These are phyloP conservation scores for Acrasis kona DNA, from an alignment of 78 protist genomes.

Conservation along the genomic window DNA sequence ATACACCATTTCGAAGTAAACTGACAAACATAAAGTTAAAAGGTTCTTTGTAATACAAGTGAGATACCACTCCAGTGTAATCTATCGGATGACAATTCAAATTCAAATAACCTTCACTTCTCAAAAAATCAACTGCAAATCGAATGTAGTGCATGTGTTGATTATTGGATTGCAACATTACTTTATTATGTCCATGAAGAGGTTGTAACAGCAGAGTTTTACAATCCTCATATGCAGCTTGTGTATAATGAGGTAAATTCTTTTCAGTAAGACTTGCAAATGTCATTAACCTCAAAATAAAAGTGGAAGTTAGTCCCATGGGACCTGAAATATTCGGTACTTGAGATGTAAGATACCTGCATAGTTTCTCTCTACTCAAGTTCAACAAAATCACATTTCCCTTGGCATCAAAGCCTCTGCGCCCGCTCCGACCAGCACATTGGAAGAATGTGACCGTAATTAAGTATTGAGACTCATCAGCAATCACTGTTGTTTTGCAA, in stretches of 20 bases:
- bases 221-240: neutral
- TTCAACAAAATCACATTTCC: constrained; percentile 65
- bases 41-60: neutral
- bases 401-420: constrained; percentile 66
- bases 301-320: neutral
- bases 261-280: neutral
- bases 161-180: neutral
- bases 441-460: constrained; percentile 61
- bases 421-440: constrained; percentile 85
- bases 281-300: neutral
- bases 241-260: neutral
- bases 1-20: neutral
- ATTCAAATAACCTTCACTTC: neutral
- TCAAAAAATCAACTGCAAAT: neutral
- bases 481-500: constrained; percentile 51
- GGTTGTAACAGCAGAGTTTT: neutral
- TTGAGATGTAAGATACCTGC: too few species aligned
- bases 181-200: neutral
- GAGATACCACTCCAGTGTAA: neutral
- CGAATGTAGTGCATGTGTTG: neutral
- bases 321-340: too few species aligned
- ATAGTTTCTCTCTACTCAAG: too few species aligned
- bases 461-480: constrained; percentile 48
- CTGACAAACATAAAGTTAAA: neutral
- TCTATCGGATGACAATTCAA: neutral